phyloP scores from a whole-genome alignment of 352 stramenopile species.

The Elongisporangium anandrum region DNA sequence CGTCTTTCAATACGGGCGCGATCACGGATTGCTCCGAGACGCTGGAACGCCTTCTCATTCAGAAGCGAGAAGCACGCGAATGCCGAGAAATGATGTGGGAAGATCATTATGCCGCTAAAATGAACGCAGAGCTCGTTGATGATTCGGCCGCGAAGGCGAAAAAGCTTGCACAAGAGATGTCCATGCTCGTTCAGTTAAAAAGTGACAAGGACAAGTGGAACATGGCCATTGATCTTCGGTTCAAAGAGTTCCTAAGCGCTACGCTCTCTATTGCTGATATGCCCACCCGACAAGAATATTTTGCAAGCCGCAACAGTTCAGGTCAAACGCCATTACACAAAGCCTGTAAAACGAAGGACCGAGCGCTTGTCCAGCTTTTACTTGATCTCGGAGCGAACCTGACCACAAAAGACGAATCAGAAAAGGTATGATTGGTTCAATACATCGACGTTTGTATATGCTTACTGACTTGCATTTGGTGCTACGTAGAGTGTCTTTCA shows the following conservation, averaged over 20 bases:
- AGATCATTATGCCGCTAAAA: slow-evolving; percentile 35
- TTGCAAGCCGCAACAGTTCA: slow-evolving; percentile 33
- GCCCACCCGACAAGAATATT: slow-evolving; percentile 21
- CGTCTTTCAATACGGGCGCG: slow-evolving; percentile 30
- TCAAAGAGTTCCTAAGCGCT: slow-evolving; percentile 31
- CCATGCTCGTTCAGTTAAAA: slow-evolving; percentile 47
- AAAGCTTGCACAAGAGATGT: slow-evolving; percentile 45
- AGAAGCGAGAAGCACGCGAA: slow-evolving; percentile 47
- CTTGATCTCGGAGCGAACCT: slow-evolving; percentile 31
- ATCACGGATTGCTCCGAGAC: slow-evolving; percentile 55
- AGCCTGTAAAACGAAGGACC: slow-evolving; percentile 41
- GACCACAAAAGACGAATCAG: slow-evolving; percentile 22
- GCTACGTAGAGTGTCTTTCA: slow-evolving; percentile 38
- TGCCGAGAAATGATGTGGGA: slow-evolving; percentile 64
- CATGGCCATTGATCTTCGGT: slow-evolving; percentile 57
- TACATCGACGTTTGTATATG: not conserved
- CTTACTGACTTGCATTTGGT: not conserved
- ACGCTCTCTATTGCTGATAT: slow-evolving; percentile 21
- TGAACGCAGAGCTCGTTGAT: slow-evolving; percentile 19
- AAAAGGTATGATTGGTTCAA: slow-evolving; percentile 18
- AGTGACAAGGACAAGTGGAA: slow-evolving; percentile 63
- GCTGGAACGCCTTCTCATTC: slow-evolving; percentile 31
- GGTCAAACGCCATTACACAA: slow-evolving; percentile 55
- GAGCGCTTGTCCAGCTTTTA: slow-evolving; percentile 33
- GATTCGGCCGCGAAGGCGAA: slow-evolving; percentile 18